Conservation (phyloP, 2,329 filamentous ascomycete species). For the Phyllosticta citribraziliensis region DNA sequence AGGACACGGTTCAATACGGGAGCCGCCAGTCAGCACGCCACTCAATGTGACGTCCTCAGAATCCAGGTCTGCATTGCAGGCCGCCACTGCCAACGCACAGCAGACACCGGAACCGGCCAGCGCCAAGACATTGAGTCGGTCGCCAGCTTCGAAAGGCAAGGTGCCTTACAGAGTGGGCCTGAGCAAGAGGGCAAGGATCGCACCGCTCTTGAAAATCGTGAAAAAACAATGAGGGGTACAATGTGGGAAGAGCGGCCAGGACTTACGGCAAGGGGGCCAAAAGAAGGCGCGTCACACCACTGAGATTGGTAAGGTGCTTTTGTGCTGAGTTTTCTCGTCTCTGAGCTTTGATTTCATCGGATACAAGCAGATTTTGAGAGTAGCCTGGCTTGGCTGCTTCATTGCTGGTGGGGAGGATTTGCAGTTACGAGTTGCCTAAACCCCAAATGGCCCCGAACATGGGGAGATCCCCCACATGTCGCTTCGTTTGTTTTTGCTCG, state of each 20-base stretch:
- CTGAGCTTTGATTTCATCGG: neutral
- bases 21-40: neutral
- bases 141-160: slow-evolving; percentile 27
- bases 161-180: slow-evolving; percentile 38
- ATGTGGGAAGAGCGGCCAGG: neutral
- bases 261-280: neutral
- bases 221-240: slow-evolving; percentile 33
- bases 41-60: neutral
- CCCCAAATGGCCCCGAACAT: neutral
- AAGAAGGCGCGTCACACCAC: neutral
- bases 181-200: slow-evolving; percentile 39
- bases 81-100: slow-evolving; percentile 9
- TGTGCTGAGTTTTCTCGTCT: neutral
- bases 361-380: neutral
- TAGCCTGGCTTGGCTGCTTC: neutral
- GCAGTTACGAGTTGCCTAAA: neutral
- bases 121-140: slow-evolving; percentile 11
- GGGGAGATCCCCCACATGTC: neutral
- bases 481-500: neutral
- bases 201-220: slow-evolving; percentile 37
- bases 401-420: neutral
- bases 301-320: neutral
- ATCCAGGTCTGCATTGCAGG: neutral
- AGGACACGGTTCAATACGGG: neutral
- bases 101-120: slow-evolving; percentile 15